A percentile compares a stretch with the other conserved stretches of the same genome.
Conservation (phyloP, 768 basidiomycete species). For the Boletus reticuloceps region DNA sequence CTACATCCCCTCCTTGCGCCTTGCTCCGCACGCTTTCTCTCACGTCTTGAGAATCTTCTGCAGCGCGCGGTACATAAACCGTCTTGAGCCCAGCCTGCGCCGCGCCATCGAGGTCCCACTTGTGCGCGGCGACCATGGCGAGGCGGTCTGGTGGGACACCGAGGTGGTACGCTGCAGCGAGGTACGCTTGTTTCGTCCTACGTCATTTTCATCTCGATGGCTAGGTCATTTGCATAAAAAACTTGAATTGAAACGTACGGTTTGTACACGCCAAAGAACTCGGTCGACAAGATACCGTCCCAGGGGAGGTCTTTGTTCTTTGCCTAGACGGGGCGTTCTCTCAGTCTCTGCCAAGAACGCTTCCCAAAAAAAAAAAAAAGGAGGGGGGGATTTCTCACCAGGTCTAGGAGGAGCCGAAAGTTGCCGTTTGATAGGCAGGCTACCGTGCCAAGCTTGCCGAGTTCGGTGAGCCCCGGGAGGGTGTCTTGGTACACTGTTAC, state of each 20-base stretch:
- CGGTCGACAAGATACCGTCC: slow-evolving; percentile 61
- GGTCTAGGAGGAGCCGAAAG: slow-evolving; percentile 55
- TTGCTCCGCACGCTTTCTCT: slow-evolving; percentile 40
- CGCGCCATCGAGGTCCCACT: slow-evolving; percentile 54
- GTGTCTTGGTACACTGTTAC: slow-evolving; percentile 58
- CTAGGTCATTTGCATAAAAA: too few species aligned
- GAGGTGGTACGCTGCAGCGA: slow-evolving; percentile 48
- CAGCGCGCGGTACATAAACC: slow-evolving; percentile 52
- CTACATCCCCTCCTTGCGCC: slow-evolving; percentile 56
- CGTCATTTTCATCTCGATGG: too few species aligned
- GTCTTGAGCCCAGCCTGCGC: slow-evolving; percentile 52
- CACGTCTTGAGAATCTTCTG: slow-evolving; percentile 38
- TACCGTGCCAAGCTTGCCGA: slow-evolving; percentile 53
- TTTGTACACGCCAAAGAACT: slow-evolving; percentile 61
- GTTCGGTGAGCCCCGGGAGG: slow-evolving; percentile 42
- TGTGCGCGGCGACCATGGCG: slow-evolving; percentile 68
- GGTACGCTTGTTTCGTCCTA: slow-evolving; percentile 48
- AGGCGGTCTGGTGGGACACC: slow-evolving; percentile 41
- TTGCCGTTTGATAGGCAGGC: slow-evolving; percentile 64
- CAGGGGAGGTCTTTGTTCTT: slow-evolving; percentile 60
- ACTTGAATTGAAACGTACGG: slow-evolving; percentile 52
- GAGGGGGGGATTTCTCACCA: slow-evolving; percentile 37
- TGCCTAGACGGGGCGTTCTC: slow-evolving; percentile 37
- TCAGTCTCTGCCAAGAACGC: background rate
- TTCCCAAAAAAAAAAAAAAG: background rate